Evolutionary conservation across 2,329 filamentous ascomycete species (phyloP).

Genomic region (Penicillium sp.): DNA sequence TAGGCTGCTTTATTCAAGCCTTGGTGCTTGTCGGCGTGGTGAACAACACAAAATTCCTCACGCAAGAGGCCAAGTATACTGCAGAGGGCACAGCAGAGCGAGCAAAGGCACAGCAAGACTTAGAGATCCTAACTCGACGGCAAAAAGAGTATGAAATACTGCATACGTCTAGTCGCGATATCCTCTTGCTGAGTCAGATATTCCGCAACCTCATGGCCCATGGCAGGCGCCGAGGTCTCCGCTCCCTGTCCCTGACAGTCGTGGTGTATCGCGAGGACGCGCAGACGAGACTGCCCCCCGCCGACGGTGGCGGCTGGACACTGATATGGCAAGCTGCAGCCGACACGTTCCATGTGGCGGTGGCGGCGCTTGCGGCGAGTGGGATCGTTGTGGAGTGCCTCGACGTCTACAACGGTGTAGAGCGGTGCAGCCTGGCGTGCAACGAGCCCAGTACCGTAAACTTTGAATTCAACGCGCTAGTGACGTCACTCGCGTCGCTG

Average conservation of each 20-base stretch:
- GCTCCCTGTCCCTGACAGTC: slow-evolving; percentile 11
- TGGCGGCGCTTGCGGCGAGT: not conserved
- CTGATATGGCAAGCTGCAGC: slow-evolving; percentile 12
- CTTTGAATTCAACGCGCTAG: slow-evolving; percentile 2
- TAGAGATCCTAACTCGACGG: slow-evolving; percentile 1
- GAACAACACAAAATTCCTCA: slow-evolving; percentile 11
- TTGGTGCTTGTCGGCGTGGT: slow-evolving; percentile 11
- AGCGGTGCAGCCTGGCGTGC: slow-evolving; percentile 12
- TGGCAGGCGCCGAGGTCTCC: not conserved
- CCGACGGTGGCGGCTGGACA: slow-evolving; percentile 7
- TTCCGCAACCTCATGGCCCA: slow-evolving; percentile 8
- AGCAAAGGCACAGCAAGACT: not conserved
- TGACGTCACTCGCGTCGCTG: slow-evolving; percentile 3
- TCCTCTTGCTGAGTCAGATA: slow-evolving; percentile 1
- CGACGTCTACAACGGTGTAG: slow-evolving; percentile 2
- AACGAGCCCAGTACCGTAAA: slow-evolving; percentile 5
- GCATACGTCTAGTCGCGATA: not conserved
- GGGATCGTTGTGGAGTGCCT: not conserved
- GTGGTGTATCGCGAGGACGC: slow-evolving; percentile 14
- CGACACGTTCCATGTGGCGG: slow-evolving; percentile 2
- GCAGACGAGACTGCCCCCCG: not conserved
- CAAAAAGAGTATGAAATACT: not conserved
- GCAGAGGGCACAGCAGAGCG: not conserved
- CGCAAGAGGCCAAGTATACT: not conserved
- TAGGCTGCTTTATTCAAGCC: slow-evolving; percentile 5